Evolutionary conservation across 2,329 filamentous ascomycete genomes (phyloP).

Genomic region (Aureobasidium sp.): DNA sequence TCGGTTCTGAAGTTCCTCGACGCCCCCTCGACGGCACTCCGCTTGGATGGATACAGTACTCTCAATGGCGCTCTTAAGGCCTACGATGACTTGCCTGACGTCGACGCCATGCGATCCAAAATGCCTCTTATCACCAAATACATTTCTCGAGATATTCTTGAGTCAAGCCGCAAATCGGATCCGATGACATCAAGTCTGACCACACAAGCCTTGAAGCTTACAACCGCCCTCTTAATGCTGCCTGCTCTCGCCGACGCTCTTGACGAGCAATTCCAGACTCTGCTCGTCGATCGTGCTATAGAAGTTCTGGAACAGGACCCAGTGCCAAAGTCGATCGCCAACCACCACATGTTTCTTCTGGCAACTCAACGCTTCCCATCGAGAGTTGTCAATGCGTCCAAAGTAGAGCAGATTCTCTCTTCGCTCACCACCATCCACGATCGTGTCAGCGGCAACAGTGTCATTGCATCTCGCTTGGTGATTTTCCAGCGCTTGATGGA

Average conservation of each 20-base stretch:
- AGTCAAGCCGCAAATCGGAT: constrained; percentile 37
- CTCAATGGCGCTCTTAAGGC: constrained; percentile 67
- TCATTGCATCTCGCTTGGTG: constrained; percentile 65
- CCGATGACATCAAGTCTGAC: constrained; percentile 59
- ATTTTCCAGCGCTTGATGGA: constrained; percentile 72
- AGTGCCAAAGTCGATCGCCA: constrained; percentile 67
- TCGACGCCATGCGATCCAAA: constrained; percentile 63
- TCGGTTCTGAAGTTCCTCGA: constrained; percentile 76
- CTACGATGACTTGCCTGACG: constrained; percentile 73
- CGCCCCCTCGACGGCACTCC: constrained; percentile 60
- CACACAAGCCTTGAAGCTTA: constrained; percentile 68
- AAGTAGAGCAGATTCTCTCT: constrained; percentile 61
- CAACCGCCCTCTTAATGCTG: constrained; percentile 69
- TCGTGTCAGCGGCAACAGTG: constrained; percentile 69
- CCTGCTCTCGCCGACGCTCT: constrained; percentile 61
- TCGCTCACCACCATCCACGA: constrained; percentile 65
- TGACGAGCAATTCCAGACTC: constrained; percentile 68
- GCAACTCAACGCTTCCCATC: constrained; percentile 70
- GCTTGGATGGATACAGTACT: constrained; percentile 78
- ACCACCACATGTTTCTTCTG: constrained; percentile 71
- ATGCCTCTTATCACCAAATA: constrained; percentile 72
- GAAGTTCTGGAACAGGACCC: constrained; percentile 59
- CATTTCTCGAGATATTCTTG: constrained; percentile 70
- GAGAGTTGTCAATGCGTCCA: constrained; percentile 64
- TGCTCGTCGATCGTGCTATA: constrained; percentile 74